Base-by-base conservation (phyloP, 495 filamentous ascomycete species). In the Staphylotrichum longicolle region DNA sequence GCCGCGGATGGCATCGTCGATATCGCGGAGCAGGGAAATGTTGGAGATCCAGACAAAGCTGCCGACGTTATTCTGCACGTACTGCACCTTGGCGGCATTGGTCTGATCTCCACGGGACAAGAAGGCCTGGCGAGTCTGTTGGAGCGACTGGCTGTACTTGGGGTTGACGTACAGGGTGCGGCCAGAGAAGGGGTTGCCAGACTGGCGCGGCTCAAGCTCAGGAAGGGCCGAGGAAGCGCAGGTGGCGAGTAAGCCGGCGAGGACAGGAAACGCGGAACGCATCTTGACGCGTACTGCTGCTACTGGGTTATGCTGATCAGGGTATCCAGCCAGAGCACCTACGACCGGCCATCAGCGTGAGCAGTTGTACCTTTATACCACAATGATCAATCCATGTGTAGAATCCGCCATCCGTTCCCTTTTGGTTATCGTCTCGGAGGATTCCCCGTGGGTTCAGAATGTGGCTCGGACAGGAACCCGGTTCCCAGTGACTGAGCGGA, bases 31-130 rank as follows among this genome's bases (percentile, higher is more conserved):
- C 9, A 68, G 69, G 0, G 65, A 57, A 40, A 68, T 66, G 44
- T 63, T 66, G 5, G 71, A 63, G 32, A 77, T 62, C 85, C 84
- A 87, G 50, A 80, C 63, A 62, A 86, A 87, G 12, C 82, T 84
- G 45, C 80, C 80, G 33, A 83, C 59, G 14, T 61, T 61, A 8
- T 55, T 33, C 52, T 61, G 59, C 27, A 61, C 44, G 42, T 55
- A 55, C 59, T 61, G 30, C 41, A 61, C 59, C 52, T 61, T 61
- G 59, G 30, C 59, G 32, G 59, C 59, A 20, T 50, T 71, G 27
- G 80, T 66, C 37, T 84, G 79, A 5, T 82, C 82, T 45, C 72
- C 71, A 49, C 59, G 51, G n/a, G 59, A 39, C 37, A 59, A 66
- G 10, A 82, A 83, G 7, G 79, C 75, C 7, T 77, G 70, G 32